A percentile compares a stretch with the other conserved stretches of the same genome.
phyloP scores from a whole-genome alignment of 139 green algal genomes.

The Spirogloea muscicola region DNA sequence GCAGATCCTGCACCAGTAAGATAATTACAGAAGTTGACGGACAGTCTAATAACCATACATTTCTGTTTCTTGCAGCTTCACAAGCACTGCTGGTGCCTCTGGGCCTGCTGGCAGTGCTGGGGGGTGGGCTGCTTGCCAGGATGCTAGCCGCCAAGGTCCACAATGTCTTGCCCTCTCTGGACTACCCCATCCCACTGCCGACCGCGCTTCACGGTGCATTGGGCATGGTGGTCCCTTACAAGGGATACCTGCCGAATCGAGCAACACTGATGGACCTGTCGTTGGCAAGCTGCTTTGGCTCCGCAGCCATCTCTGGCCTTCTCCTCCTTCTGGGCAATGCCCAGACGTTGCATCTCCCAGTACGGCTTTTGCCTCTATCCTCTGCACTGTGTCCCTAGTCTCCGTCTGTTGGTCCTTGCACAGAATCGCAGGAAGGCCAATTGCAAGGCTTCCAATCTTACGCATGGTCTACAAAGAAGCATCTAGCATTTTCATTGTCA shows the following conservation, averaged over 20 bases:
- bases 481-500: background rate
- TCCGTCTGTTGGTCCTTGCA: too few relatives aligned
- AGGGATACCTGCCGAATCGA: constrained; percentile 4
- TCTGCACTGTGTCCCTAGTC: background rate
- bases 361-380: background rate
- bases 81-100: constrained; percentile 2
- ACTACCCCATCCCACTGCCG: background rate
- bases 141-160: background rate
- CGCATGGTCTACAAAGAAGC: background rate
- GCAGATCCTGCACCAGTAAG: too few relatives aligned
- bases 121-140: background rate
- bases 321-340: background rate
- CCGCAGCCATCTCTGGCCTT: background rate
- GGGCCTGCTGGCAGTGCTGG: constrained; percentile 3
- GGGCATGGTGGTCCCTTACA: background rate
- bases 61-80: background rate
- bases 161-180: background rate
- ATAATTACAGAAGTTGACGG: too few relatives aligned
- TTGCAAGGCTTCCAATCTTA: too few relatives aligned
- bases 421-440: too few relatives aligned
- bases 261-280: background rate
- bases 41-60: too few relatives aligned
- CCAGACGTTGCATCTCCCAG: background rate
- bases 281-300: background rate
- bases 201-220: background rate